These are phyloP conservation scores for Mycena vulgaris DNA, from an alignment of 768 basidiomycete genomes.

Conservation along the genomic window DNA sequence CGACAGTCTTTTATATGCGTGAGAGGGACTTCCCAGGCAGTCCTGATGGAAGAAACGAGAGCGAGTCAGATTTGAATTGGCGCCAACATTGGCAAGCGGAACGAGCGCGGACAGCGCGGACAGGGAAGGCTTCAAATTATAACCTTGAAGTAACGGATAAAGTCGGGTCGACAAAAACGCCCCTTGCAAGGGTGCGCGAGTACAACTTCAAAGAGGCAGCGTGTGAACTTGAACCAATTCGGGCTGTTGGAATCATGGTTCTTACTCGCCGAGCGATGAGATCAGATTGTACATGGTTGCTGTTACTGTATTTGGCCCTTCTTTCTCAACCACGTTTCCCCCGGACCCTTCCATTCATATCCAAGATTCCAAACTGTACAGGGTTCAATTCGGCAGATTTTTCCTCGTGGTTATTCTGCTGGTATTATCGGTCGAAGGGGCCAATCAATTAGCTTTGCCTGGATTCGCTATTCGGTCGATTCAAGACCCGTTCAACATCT, in stretches of 20 bases:
- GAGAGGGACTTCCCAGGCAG: constrained; percentile 18
- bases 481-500: no score
- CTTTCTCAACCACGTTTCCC: no score
- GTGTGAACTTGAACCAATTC: constrained; percentile 1
- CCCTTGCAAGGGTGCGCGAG: background rate
- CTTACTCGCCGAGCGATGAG: background rate
- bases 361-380: no score
- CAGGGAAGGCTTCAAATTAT: constrained; percentile 8
- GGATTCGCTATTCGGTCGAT: no score
- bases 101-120: background rate
- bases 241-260: background rate
- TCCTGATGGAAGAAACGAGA: constrained; percentile 13
- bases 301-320: no score
- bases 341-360: no score
- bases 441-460: no score
- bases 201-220: background rate
- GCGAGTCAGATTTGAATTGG: constrained; percentile 2
- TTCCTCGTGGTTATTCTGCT: no score
- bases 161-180: background rate
- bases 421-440: no score
- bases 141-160: background rate
- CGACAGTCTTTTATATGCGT: constrained; percentile 13
- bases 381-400: no score
- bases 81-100: constrained; percentile 5
- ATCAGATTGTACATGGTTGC: no score